Percentiles rank a stretch among this genome's conserved stretches.
These are phyloP conservation scores for Kazachstania africana DNA, from an alignment of 805 yeast species.

Conservation along the genomic window DNA sequence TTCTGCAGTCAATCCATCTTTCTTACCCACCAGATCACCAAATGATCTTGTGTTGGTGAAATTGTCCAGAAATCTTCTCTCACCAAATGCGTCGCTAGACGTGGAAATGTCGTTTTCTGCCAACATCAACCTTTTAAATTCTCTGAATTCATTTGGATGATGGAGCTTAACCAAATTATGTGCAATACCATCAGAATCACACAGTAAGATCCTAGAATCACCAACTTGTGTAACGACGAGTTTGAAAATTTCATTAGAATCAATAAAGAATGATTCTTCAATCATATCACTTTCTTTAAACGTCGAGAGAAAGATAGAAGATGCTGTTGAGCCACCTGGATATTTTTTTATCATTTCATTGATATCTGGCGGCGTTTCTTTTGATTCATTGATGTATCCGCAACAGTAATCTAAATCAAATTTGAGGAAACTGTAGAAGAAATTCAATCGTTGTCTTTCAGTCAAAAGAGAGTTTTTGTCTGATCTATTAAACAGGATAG, in stretches of 20 bases:
- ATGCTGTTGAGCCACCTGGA: slow-evolving; percentile 61
- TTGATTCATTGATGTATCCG: slow-evolving; percentile 7
- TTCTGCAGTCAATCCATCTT: slow-evolving; percentile 80
- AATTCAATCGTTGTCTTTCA: slow-evolving; percentile 22
- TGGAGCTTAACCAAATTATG: slow-evolving; percentile 70
- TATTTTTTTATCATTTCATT: slow-evolving; percentile 19
- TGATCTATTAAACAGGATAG: slow-evolving; percentile 27
- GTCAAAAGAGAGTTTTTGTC: slow-evolving; percentile 25
- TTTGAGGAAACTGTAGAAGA: slow-evolving; percentile 19
- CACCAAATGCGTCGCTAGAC: slow-evolving; percentile 86
- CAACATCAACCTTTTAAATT: slow-evolving; percentile 46
- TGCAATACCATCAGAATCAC: slow-evolving; percentile 71
- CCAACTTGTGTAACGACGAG: slow-evolving; percentile 83
- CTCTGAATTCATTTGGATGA: slow-evolving; percentile 77
- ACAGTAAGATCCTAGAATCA: slow-evolving; percentile 78
- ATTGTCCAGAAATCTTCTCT: slow-evolving; percentile 61
- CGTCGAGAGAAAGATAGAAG: slow-evolving; percentile 41
- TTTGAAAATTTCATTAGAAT: slow-evolving; percentile 52
- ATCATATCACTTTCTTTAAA: slow-evolving; percentile 7
- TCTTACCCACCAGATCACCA: slow-evolving; percentile 76
- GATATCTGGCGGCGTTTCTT: slow-evolving; percentile 4
- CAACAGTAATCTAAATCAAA: slow-evolving; percentile 24
- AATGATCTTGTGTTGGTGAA: slow-evolving; percentile 90
- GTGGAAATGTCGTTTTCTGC: neutral
- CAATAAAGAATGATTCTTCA: slow-evolving; percentile 31